Percentiles rank a stretch among this genome's conserved stretches.
phyloP scores from a whole-genome alignment of 2,329 filamentous ascomycete genomes.

The Emmonsia crescens region DNA sequence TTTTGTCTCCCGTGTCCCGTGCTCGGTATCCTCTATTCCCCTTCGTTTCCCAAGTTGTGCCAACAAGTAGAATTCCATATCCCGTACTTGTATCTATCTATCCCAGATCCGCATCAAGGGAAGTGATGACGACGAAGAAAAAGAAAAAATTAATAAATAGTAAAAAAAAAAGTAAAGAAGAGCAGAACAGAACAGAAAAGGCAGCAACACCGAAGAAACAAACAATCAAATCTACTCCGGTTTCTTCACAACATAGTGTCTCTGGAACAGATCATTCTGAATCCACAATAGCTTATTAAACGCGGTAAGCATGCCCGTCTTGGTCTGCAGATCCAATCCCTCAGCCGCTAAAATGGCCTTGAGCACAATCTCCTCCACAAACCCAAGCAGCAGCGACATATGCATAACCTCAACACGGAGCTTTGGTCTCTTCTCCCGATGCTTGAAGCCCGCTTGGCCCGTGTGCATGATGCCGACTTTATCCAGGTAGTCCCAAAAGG shows the following conservation, averaged over 20 bases:
- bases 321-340: conserved; percentile 16
- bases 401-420: conserved; percentile 22
- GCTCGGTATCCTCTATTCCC: background rate
- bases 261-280: conserved; percentile 23
- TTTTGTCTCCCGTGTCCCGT: background rate
- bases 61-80: background rate
- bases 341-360: conserved; percentile 19
- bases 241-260: conserved; percentile 16
- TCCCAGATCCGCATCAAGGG: background rate
- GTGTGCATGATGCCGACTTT: conserved; percentile 22
- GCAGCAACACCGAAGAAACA: background rate
- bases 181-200: background rate
- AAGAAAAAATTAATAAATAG: background rate
- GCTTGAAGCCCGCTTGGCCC: conserved; percentile 19
- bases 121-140: background rate
- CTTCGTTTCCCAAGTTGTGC: background rate
- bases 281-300: conserved; percentile 24
- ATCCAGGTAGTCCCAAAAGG: conserved; percentile 21
- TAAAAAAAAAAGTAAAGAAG: background rate
- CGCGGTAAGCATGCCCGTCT: conserved; percentile 17
- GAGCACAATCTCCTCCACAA: conserved; percentile 20
- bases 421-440: conserved; percentile 16
- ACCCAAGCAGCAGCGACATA: conserved; percentile 18
- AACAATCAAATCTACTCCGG: conserved; percentile 5
- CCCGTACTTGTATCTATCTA: background rate